A percentile compares a stretch with the other conserved stretches of the same genome.
Conservation (phyloP, 2,329 filamentous ascomycete genomes). For the Monosporascus cannonballus region DNA sequence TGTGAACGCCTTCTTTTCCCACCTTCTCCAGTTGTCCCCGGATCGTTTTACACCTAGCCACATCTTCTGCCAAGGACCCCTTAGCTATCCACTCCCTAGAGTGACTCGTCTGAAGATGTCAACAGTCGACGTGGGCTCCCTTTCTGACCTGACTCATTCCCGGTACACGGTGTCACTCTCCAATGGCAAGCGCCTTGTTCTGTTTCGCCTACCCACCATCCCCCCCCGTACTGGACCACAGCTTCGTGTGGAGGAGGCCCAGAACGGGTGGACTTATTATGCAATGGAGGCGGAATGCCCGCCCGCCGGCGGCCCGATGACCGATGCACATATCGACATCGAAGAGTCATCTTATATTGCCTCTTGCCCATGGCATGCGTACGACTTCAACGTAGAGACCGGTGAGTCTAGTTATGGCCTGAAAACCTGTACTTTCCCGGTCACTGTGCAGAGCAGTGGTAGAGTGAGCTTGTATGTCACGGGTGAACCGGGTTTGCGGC, state of each 20-base stretch:
- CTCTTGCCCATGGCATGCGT: conserved; percentile 42
- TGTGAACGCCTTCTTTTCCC: too few relatives aligned
- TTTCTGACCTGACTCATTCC: conserved; percentile 30
- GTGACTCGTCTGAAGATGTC: conserved; percentile 14
- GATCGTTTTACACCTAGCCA: too few relatives aligned
- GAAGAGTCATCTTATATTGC: conserved; percentile 41
- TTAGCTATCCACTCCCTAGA: not conserved
- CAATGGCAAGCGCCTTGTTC: conserved; percentile 36
- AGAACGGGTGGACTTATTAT: conserved; percentile 37
- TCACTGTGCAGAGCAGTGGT: conserved; percentile 27
- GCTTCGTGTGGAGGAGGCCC: conserved; percentile 21
- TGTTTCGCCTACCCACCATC: conserved; percentile 38
- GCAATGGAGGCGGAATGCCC: conserved; percentile 43
- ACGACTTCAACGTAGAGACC: conserved; percentile 43
- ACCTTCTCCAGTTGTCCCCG: too few relatives aligned
- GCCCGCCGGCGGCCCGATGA: conserved; percentile 39
- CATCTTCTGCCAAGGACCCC: too few relatives aligned
- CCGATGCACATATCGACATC: conserved; percentile 38
- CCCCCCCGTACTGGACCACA: conserved; percentile 20
- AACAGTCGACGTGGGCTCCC: conserved; percentile 20
- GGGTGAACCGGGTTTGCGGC: conserved; percentile 12
- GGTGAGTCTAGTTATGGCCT: conserved; percentile 41
- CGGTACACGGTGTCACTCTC: conserved; percentile 37
- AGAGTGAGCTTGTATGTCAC: conserved; percentile 28
- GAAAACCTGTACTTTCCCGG: conserved; percentile 39